Percentiles rank a stretch among this genome's conserved stretches.
Conservation (phyloP, 768 basidiomycete genomes). For the Lactarius quietus region DNA sequence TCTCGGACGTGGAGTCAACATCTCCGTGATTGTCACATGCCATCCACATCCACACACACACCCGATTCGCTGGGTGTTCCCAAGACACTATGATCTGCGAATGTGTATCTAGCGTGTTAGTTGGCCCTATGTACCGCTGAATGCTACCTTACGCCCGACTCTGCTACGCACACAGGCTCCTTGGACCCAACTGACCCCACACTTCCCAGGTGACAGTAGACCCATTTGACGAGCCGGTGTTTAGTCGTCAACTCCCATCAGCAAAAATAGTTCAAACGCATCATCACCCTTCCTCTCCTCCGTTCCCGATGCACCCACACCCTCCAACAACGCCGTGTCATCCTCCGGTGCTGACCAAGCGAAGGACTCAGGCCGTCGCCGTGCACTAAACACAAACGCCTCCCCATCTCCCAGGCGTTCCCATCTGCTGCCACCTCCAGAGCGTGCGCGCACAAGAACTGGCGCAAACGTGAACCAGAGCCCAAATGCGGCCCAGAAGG, state of each 20-base stretch:
- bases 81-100: no score
- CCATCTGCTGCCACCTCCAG: conserved; percentile 27
- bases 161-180: no score
- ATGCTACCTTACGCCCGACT: no score
- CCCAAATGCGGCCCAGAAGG: conserved; percentile 80
- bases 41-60: neutral
- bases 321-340: conserved; percentile 56
- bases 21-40: conserved; percentile 7
- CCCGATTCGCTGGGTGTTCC: neutral
- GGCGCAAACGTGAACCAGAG: conserved; percentile 69
- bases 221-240: neutral
- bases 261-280: conserved; percentile 64
- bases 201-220: no score
- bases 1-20: neutral
- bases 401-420: conserved; percentile 27
- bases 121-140: no score
- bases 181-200: no score
- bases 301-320: conserved; percentile 50
- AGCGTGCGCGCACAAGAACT: conserved; percentile 37
- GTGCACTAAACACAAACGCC: conserved; percentile 60
- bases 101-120: no score
- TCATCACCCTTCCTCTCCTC: conserved; percentile 53
- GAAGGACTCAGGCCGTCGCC: conserved; percentile 55
- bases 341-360: conserved; percentile 48
- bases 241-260: conserved; percentile 36